Base-by-base conservation (phyloP, 345 rosid species). In the Gossypium rotundifolium region DNA sequence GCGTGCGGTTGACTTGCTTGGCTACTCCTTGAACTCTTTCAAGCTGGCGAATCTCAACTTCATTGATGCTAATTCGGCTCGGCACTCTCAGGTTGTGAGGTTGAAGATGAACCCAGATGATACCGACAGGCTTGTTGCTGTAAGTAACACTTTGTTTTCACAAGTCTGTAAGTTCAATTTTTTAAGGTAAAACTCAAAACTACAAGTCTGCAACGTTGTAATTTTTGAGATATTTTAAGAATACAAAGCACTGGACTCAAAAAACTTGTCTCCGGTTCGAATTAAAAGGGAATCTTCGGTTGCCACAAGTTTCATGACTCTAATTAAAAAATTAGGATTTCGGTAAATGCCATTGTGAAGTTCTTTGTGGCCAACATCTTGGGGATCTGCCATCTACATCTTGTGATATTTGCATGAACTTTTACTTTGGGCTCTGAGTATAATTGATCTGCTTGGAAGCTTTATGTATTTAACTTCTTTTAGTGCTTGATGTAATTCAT, bases 1-100 rank as follows among this genome's bases (percentile, higher is more conserved):
- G 42, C 93, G 97, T 65, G 98, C 97, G 11, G 45, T 87, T n/a
- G 96, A 94, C 88, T 71, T 94, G 87, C 79, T 94, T 33, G 98
- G 98, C 6, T 94, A 94, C 78, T 94, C 98, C 40, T 46, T 94
- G 81, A 94, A 92, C 65, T 83, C 97, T 0, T 83, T 92, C 12
- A 69, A 95, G 87, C 75, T 86, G 23, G 25, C 97, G 7, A 84
- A 92, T 79, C 73, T 94, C 84, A 29, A 75, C 12, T 92, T 92
- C 65, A 80, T 82, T 20, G 95, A 88, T 70, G 71, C 84, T 0
- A 79, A 60, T 53, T 71, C 88, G 33, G 73, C 81, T 2, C 79
- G 91, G 78, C 59, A 71, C 18, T 88, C 98, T 2, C 86, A 81
- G 79, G 72, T 92, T 52, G 84, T 85, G 42, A 81, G 97, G 75